Evolutionary conservation across 2,329 filamentous ascomycete species (phyloP).

Genomic region (Zymoseptoria pseudotritici): DNA sequence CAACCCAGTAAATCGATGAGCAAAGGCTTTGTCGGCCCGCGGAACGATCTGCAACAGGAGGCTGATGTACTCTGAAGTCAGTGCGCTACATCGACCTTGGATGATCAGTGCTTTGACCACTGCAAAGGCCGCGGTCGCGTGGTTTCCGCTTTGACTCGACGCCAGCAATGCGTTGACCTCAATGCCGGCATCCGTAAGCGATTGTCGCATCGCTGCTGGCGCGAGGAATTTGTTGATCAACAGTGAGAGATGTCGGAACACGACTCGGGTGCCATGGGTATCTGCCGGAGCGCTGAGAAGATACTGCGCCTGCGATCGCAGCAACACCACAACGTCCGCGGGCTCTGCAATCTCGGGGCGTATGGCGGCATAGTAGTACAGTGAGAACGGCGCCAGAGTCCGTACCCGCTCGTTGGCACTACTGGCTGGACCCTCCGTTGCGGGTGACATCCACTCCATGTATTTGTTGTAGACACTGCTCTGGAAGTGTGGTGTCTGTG

Average conservation of each 20-base stretch:
- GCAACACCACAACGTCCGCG: slow-evolving; percentile 19
- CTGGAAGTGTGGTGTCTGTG: slow-evolving; percentile 43
- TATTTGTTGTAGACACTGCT: slow-evolving; percentile 25
- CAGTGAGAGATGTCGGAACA: slow-evolving; percentile 39
- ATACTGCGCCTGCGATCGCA: slow-evolving; percentile 18
- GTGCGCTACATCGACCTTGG: slow-evolving; percentile 42
- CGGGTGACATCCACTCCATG: slow-evolving; percentile 24
- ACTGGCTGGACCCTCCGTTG: slow-evolving; percentile 4
- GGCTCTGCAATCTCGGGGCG: slow-evolving; percentile 24
- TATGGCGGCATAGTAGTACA: slow-evolving; percentile 28
- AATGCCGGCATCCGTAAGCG: slow-evolving; percentile 21
- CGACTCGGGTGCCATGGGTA: slow-evolving; percentile 13
- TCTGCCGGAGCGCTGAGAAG: slow-evolving; percentile 12
- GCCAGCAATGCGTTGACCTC: slow-evolving; percentile 35
- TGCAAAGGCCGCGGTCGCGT: slow-evolving; percentile 52
- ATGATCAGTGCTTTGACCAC: slow-evolving; percentile 54
- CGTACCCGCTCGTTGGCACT: slow-evolving; percentile 2
- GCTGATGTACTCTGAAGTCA: slow-evolving; percentile 36
- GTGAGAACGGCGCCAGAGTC: slow-evolving; percentile 21
- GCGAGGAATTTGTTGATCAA: slow-evolving; percentile 44
- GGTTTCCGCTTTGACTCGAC: slow-evolving; percentile 30
- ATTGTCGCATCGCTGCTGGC: slow-evolving; percentile 32
- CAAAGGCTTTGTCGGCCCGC: slow-evolving; percentile 39
- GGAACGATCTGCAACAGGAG: slow-evolving; percentile 45
- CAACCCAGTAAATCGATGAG: slow-evolving; percentile 52